phyloP scores from a whole-genome alignment of 441 rosid genomes.

The Biscutella laevigata region DNA sequence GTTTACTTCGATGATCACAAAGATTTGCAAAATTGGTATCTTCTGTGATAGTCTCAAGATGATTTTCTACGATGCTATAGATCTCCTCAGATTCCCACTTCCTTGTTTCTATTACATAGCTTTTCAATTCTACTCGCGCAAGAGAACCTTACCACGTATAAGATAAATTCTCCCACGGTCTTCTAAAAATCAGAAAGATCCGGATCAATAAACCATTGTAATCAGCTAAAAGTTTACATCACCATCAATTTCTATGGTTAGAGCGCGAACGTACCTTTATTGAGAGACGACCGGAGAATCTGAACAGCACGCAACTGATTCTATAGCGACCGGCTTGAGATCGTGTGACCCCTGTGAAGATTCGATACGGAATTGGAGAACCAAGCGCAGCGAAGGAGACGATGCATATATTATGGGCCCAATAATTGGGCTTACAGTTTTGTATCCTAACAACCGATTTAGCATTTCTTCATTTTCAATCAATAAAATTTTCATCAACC shows the following conservation, averaged over 20 bases:
- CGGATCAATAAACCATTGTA: conserved; percentile 14
- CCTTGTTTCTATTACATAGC: not conserved
- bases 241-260: not conserved
- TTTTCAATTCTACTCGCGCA: not conserved
- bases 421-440: conserved; percentile 1
- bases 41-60: not conserved
- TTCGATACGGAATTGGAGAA: conserved; percentile 18
- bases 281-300: conserved; percentile 9
- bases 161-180: too few species aligned
- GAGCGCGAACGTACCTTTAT: conserved; percentile 15
- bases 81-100: conserved; percentile 8
- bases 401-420: conserved; percentile 13
- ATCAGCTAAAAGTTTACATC: not conserved
- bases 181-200: conserved; percentile 15
- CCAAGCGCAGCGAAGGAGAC: conserved; percentile 11
- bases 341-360: conserved; percentile 19
- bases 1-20: not conserved
- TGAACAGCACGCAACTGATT: conserved; percentile 20
- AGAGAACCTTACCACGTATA: conserved; percentile 8
- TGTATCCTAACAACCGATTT: not conserved
- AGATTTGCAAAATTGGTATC: conserved; percentile 6
- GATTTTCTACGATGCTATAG: conserved; percentile 7
- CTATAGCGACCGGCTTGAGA: conserved; percentile 16
- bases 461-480: not conserved
- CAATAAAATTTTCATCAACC: too few species aligned